Percentiles rank a stretch among this genome's conserved stretches.
Conservation (phyloP, 129 eudicot species). For the Silybum marianum region DNA sequence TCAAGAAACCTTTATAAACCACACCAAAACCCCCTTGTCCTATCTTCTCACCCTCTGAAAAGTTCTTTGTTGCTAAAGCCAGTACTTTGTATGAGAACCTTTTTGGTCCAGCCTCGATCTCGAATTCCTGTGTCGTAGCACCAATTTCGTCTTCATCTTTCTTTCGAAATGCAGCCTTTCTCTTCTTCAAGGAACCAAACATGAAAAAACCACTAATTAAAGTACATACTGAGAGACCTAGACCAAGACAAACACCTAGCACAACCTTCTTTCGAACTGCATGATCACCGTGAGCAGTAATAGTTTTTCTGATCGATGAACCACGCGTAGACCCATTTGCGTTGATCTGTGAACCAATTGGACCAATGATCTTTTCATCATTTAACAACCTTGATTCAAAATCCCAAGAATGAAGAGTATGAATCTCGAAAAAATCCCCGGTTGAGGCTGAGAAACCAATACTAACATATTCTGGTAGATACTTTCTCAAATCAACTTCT, state of each 20-base stretch:
- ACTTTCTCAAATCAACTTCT: constrained; percentile 32
- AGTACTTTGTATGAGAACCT: constrained; percentile 40
- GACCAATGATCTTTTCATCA: constrained; percentile 11
- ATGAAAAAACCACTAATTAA: constrained; percentile 19
- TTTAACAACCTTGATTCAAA: constrained; percentile 23
- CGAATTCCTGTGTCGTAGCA: constrained; percentile 21
- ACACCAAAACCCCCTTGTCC: constrained; percentile 46
- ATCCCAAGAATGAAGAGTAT: constrained; percentile 35
- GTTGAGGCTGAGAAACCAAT: constrained; percentile 41
- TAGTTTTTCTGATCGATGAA: constrained; percentile 11
- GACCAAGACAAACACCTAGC: constrained; percentile 8
- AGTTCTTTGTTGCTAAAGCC: constrained; percentile 42
- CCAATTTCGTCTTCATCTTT: constrained; percentile 1
- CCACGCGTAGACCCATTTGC: background rate
- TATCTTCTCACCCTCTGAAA: constrained; percentile 38
- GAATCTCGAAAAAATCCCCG: constrained; percentile 17
- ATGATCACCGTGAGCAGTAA: background rate
- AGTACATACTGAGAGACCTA: constrained; percentile 14
- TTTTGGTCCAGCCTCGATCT: constrained; percentile 36
- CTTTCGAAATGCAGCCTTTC: background rate
- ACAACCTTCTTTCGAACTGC: background rate
- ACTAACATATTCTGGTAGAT: constrained; percentile 32
- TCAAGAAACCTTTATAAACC: constrained; percentile 25
- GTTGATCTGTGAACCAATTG: constrained; percentile 5
- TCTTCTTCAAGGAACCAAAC: constrained; percentile 10